Percentiles rank a stretch among this genome's conserved stretches.
phyloP scores from a whole-genome alignment of 2,329 filamentous ascomycete genomes.

The Apiospora hydei region DNA sequence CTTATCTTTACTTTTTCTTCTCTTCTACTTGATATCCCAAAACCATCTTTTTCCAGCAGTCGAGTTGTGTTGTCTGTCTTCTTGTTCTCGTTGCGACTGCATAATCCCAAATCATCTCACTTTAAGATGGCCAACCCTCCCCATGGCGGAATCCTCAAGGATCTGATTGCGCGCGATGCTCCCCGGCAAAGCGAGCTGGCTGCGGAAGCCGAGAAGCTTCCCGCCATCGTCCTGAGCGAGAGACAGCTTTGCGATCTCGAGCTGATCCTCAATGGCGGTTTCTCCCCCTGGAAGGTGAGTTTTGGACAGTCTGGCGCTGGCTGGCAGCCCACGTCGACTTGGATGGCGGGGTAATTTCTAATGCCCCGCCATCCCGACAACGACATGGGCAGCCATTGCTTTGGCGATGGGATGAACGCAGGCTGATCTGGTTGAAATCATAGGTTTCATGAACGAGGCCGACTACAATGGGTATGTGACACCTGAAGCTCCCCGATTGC shows the following conservation, averaged over 20 bases:
- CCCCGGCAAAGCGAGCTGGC: conserved; percentile 81
- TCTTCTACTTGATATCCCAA: neutral
- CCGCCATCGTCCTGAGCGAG: conserved; percentile 85
- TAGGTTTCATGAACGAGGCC: conserved; percentile 96
- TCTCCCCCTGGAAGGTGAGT: conserved; percentile 95
- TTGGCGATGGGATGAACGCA: conserved; percentile 25
- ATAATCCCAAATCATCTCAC: neutral
- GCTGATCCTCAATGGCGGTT: conserved; percentile 95
- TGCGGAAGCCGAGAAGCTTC: conserved; percentile 85
- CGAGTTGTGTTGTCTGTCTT: neutral
- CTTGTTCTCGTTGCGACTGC: conserved; percentile 12
- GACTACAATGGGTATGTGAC: conserved; percentile 85
- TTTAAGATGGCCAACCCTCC: conserved; percentile 70
- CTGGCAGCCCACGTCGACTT: neutral
- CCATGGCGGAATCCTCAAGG: conserved; percentile 95
- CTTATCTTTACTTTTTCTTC: neutral
- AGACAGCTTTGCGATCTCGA: conserved; percentile 98
- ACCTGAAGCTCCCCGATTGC: conserved; percentile 24
- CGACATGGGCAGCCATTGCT: neutral
- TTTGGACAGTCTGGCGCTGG: conserved; percentile 18
- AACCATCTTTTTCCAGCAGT: neutral
- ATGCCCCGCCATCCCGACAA: conserved; percentile 28
- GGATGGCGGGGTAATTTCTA: conserved; percentile 22
- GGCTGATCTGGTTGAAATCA: conserved; percentile 35
- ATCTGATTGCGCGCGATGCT: conserved; percentile 92